Base-by-base conservation (phyloP, 371 early-diverging fungal species). In the Coemansia sp. region DNA sequence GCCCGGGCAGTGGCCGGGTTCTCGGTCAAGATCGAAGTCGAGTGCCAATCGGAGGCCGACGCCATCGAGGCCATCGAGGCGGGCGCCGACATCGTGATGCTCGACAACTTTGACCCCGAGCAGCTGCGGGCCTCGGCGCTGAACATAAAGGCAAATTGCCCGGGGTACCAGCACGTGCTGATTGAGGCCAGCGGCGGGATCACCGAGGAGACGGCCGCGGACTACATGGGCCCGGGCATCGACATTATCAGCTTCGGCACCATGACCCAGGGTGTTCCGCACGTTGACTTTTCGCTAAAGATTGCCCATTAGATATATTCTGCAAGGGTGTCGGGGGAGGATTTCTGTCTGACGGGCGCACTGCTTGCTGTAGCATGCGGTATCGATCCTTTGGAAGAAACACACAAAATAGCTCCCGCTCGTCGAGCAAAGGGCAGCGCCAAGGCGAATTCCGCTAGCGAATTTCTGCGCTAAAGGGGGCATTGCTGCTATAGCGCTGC, bases 21-120 rank as follows among this genome's bases (percentile, higher is more conserved):
- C 70, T 85, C 94, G 6, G 76, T 96, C 58, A 96, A 97, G 81
- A 93, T 98, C 62, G 99, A 98, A 62, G 97, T 98, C 53, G 99
- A 98, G 73, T 96, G 96, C 70, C 89, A 88, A 60, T 86, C 86
- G 0, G 91, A 93, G 67, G 88, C 83, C 13, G 99, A 97, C 62
- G 97, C 97, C 1, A 87, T 90, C 69, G 99, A 98, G 78, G 98
- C 98, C n/a, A 93, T 96, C 76, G 86, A 80, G 36, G 95, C 96
- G 10, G 98, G 98, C 4, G 98, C 97, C 3, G 96, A 98, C 77
- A 88, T 98, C 65, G 86, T 98, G 63, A 98, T 98, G 99, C 75
- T 93, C 13, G 93, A 92, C 62, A 92, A 92, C 80, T 87, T 90
- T 64, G 69, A 83, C 6, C 84, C 87, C 8, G 88, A 86, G 5